phyloP scores from a whole-genome alignment of 2,329 filamentous ascomycete species.

The Rachicladosporium sp. region DNA sequence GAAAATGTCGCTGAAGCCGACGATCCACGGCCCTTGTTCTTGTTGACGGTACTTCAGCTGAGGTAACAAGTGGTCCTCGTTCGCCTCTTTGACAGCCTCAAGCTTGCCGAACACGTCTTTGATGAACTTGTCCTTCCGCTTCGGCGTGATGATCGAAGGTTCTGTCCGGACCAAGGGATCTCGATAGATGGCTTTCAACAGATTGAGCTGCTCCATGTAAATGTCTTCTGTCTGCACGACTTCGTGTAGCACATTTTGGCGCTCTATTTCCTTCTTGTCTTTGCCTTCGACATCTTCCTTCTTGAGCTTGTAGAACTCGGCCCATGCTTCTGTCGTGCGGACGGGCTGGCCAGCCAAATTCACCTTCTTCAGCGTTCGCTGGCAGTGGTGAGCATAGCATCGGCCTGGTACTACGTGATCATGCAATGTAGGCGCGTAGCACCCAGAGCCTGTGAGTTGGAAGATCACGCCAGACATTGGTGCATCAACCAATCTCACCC shows the following conservation, averaged over 20 bases:
- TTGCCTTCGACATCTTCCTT: conserved; percentile 61
- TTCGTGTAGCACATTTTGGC: conserved; percentile 90
- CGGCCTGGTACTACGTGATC: conserved; percentile 53
- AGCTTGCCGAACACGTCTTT: conserved; percentile 80
- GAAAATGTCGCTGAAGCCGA: conserved; percentile 93
- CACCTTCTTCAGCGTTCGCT: conserved; percentile 86
- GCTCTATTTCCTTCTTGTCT: conserved; percentile 76
- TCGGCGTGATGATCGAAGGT: conserved; percentile 69
- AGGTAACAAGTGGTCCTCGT: conserved; percentile 82
- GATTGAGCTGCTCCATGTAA: conserved; percentile 80
- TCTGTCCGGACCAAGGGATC: conserved; percentile 63
- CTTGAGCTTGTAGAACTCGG: conserved; percentile 72
- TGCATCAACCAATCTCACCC: conserved; percentile 81
- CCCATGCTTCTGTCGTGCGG: conserved; percentile 70
- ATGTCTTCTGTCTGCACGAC: conserved; percentile 87
- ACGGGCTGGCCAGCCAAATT: conserved; percentile 66
- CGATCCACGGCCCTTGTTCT: conserved; percentile 90
- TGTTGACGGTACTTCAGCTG: conserved; percentile 95
- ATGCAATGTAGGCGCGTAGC: conserved; percentile 79
- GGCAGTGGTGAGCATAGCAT: conserved; percentile 91
- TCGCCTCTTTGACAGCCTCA: conserved; percentile 76
- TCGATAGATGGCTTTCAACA: conserved; percentile 73
- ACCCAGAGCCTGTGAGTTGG: conserved; percentile 83
- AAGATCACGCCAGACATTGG: conserved; percentile 80
- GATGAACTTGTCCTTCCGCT: conserved; percentile 68